phyloP scores from a whole-genome alignment of 306 rosid species.

The Clitoria ternatea region DNA sequence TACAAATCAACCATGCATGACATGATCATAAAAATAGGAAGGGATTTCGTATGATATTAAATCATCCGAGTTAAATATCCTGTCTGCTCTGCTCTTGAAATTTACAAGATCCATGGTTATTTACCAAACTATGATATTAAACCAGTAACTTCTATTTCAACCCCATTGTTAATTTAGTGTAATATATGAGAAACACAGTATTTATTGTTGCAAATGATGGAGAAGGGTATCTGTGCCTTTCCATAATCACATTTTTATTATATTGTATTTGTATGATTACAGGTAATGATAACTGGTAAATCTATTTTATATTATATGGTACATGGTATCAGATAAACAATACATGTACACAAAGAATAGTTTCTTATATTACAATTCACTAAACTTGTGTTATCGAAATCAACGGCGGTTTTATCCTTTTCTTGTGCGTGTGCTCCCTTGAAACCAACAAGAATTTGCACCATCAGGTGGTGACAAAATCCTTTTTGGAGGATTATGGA shows the following conservation, averaged over 20 bases:
- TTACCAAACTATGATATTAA: neutral
- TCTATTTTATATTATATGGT: conserved; percentile 17
- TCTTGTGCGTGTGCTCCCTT: conserved; percentile 28
- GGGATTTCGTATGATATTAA: too few species aligned
- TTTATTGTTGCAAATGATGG: neutral
- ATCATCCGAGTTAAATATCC: too few species aligned
- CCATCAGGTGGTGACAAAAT: conserved; percentile 31
- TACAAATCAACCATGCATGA: neutral
- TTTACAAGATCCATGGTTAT: neutral
- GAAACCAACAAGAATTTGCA: conserved; percentile 34
- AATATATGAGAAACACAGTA: neutral
- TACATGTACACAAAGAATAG: neutral
- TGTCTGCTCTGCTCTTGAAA: neutral
- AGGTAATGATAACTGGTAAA: neutral
- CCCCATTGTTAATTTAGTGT: neutral
- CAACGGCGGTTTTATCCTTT: conserved; percentile 34
- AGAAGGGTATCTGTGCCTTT: neutral
- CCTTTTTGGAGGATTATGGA: conserved; percentile 18
- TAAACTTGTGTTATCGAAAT: conserved; percentile 24
- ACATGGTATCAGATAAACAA: conserved; percentile 10
- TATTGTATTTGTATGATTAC: neutral
- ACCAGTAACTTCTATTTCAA: neutral
- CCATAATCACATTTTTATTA: neutral
- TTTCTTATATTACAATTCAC: neutral
- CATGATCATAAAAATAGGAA: neutral